phyloP scores from a whole-genome alignment of 176 grass and related monocot species.

The Panicum miliaceum region DNA sequence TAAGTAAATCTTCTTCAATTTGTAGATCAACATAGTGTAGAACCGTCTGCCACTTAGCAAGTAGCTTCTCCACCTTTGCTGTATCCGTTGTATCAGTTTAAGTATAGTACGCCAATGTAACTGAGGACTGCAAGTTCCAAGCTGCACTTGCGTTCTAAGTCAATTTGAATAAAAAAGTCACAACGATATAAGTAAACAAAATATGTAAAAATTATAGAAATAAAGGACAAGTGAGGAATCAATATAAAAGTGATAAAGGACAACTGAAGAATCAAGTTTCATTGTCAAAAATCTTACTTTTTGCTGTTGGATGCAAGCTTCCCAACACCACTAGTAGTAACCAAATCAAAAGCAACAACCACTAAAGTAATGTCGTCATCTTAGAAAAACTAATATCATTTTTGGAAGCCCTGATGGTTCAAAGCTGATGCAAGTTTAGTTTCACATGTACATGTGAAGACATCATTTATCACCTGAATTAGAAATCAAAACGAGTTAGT shows the following conservation, averaged over 20 bases:
- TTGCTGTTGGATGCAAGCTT: not conserved
- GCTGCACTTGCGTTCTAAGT: not conserved
- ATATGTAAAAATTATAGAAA: not conserved
- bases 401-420: not conserved
- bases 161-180: not conserved
- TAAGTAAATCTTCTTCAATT: not conserved
- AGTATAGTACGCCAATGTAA: not conserved
- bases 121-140: not conserved
- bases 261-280: conserved; percentile 11
- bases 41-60: not conserved
- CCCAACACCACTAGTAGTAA: not conserved
- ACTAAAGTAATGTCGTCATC: not conserved
- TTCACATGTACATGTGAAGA: not conserved
- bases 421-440: not conserved
- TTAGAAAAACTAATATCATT: no score
- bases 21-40: not conserved
- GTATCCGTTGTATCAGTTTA: not conserved
- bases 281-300: not conserved
- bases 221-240: not conserved
- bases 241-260: not conserved
- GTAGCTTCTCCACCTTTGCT: not conserved
- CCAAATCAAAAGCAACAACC: not conserved
- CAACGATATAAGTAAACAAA: not conserved
- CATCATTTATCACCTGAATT: not conserved
- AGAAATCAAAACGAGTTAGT: not conserved